Conservation (phyloP, 768 basidiomycete species). For the Macrolepiota dolichaula region DNA sequence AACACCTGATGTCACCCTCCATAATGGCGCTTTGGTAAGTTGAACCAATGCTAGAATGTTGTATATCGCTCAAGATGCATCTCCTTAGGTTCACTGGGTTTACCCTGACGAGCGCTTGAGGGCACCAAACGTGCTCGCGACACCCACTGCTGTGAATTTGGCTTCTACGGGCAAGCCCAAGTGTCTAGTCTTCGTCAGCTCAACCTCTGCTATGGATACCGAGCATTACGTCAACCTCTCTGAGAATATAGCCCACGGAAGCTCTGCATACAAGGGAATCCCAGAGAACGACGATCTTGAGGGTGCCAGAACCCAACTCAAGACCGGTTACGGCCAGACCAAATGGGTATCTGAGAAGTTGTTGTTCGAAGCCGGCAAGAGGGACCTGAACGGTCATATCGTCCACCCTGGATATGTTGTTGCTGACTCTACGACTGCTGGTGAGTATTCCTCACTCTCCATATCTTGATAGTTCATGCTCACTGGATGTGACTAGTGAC, state of each 20-base stretch:
- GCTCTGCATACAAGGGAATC: slow-evolving; percentile 56
- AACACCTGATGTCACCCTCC: slow-evolving; percentile 82
- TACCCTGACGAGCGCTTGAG: slow-evolving; percentile 95
- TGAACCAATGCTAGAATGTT: background rate
- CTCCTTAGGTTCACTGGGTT: slow-evolving; percentile 90
- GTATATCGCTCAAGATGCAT: background rate
- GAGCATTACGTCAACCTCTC: slow-evolving; percentile 87
- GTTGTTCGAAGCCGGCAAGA: slow-evolving; percentile 83
- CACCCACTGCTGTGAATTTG: slow-evolving; percentile 78
- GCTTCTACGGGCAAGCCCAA: slow-evolving; percentile 76
- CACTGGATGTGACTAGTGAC: slow-evolving; percentile 56
- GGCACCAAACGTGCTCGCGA: slow-evolving; percentile 88
- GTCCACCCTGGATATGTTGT: slow-evolving; percentile 95
- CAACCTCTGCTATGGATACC: slow-evolving; percentile 92
- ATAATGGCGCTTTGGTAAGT: slow-evolving; percentile 95
- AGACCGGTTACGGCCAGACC: slow-evolving; percentile 93
- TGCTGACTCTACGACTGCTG: slow-evolving; percentile 84
- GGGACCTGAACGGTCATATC: slow-evolving; percentile 83
- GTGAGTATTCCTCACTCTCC: slow-evolving; percentile 37
- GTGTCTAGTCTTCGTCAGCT: slow-evolving; percentile 85
- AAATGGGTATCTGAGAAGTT: slow-evolving; percentile 99
- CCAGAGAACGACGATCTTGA: slow-evolving; percentile 89
- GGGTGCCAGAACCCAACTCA: slow-evolving; percentile 68
- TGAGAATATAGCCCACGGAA: slow-evolving; percentile 51
- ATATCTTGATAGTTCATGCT: background rate